Evolutionary conservation across 805 yeast species (phyloP), one percentile per base, ranked within the genome.

Genomic region (Ogataea trehalophila): DNA sequence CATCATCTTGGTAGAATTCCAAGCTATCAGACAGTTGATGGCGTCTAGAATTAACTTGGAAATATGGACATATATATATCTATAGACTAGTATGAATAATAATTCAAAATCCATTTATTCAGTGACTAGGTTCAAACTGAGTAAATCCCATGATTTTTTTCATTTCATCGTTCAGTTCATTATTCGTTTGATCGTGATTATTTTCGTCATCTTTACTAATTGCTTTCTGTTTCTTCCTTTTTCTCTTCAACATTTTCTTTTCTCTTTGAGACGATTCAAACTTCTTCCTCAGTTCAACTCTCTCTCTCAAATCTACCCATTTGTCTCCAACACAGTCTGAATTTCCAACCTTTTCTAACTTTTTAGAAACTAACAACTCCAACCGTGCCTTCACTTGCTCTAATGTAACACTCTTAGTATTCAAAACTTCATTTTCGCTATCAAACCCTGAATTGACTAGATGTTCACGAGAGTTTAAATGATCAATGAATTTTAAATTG

Each of bases 401-500:
- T 6, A 77, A 52, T 0, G 80, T 71, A 1, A 82, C 73, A 4
- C 66, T 66, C 37, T 68, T 73, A 31, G 65, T 64, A 5, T 48
- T 42, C 34, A 51, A 48, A 9, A 45, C 42, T 4, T 55, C 57
- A 26, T 49, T 45, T 6, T 31, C 37, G 15, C 45, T 49, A 5
- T 47, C 47, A 38, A 65, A 56, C 1, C 65, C 75, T 47, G 75
- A 72, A 48, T 70, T 73, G 5, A 67, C 61, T 37, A 75, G 59
- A 65, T 86, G 98, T 50, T 76, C 83, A 34, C 81, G 81, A 35
- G 89, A 80, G 59, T 87, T 89, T 59, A 88, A 70, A 68, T 94
- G 98, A 60, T 91, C 95, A 4, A 88, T 74, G 61, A 82, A 81
- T 51, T 89, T 85, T 55, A 89, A 68, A 47, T 86, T 85, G 62